phyloP scores from a whole-genome alignment of 768 basidiomycete genomes.

The Auriculariales sp. region DNA sequence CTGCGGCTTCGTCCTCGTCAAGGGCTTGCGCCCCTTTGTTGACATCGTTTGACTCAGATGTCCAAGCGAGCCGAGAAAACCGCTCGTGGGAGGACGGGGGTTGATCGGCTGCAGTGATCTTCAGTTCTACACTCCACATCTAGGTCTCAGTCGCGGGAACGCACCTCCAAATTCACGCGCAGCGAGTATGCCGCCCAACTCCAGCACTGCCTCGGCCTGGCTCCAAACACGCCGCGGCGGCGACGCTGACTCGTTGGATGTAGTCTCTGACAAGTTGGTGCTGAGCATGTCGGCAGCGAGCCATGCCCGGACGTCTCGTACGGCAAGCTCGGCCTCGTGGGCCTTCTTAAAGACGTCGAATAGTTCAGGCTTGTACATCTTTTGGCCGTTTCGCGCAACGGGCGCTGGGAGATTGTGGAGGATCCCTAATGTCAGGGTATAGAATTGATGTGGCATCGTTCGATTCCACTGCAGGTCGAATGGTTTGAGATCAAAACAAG shows the following conservation, averaged over 20 bases:
- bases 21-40: neutral
- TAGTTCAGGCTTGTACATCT: constrained; percentile 74
- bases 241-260: constrained; percentile 11
- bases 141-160: too few relatives aligned
- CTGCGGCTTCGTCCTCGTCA: constrained; percentile 15
- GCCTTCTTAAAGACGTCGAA: constrained; percentile 49
- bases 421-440: constrained; percentile 64
- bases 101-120: neutral
- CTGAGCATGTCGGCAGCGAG: constrained; percentile 21
- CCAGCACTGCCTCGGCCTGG: constrained; percentile 32
- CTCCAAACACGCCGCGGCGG: constrained; percentile 33
- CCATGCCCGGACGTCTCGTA: constrained; percentile 47
- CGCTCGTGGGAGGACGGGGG: neutral
- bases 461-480: constrained; percentile 49
- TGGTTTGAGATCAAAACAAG: too few relatives aligned
- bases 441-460: constrained; percentile 75
- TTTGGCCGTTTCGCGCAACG: constrained; percentile 64
- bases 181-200: constrained; percentile 45
- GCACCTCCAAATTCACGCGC: too few relatives aligned
- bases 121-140: too few relatives aligned
- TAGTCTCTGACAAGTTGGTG: neutral
- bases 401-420: constrained; percentile 83
- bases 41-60: neutral
- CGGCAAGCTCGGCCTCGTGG: constrained; percentile 44
- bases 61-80: neutral